Base-by-base conservation (phyloP, 371 early-diverging fungal genomes). In the Actinomortierella wolfii region DNA sequence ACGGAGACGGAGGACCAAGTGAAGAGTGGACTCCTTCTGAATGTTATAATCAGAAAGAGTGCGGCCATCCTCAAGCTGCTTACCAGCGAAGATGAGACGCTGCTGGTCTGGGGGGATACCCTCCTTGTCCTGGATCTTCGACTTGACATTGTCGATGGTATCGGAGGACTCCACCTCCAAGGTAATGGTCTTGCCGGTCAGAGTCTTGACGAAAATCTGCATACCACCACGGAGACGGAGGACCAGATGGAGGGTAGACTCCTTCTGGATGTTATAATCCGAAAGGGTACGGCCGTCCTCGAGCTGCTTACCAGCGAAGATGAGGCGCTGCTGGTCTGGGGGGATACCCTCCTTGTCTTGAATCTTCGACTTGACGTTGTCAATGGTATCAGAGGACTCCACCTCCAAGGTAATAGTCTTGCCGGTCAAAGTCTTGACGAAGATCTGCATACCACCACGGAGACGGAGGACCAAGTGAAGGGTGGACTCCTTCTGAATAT, bases 321-420 rank as follows among this genome's bases (percentile, higher is more conserved):
- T 97, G 39, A 98, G 86, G 28, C 98, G 96, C 83, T 99, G 99
- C 88, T 99, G 99, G 81, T 98, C 98, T 64, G 98, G 99, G 55
- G 99, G 99, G 75, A 99, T 99, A 68, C 92, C 92, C 74, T 96
- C 98, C 90, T 98, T 97, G 84, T 98, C 97, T 83, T 98, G 98
- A 60, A 98, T 98, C 88, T 97, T 98, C 63, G 77, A 71, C 87
- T 98, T 97, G 73, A 98, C 97, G 65, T 95, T 93, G 44, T 96
- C 91, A 78, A 97, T 97, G 73, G 93, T 92, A 78, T 98, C 98
- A 17, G 89, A 86, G n/a, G 92, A 87, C 82, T 96, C 97, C 34
- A 99, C 98, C 83, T 99, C 98, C 42, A 99, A 88, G 60, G 98
- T 96, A 66, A 97, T 97, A 67, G 97, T 97, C 86, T 97, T 96